These are phyloP conservation scores for Ceratobasidium sp. DNA, from an alignment of 1,284 basidiomycete species.

Conservation along the genomic window DNA sequence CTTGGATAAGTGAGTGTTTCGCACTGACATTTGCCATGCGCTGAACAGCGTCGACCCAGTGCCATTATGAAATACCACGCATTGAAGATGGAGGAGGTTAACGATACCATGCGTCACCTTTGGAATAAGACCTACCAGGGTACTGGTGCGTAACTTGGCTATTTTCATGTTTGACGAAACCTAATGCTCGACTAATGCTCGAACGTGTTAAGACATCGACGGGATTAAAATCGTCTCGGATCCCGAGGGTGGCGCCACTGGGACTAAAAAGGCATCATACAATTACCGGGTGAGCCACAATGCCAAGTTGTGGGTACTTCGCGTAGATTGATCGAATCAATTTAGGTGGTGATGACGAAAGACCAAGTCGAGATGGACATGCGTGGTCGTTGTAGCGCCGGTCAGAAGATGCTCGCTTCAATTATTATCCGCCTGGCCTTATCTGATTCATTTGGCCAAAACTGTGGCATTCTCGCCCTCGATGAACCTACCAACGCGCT, in stretches of 20 bases:
- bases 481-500: constrained; percentile 99
- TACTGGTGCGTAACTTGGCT: constrained; percentile 64
- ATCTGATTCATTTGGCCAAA: constrained; percentile 95
- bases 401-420: constrained; percentile 98
- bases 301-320: constrained; percentile 11
- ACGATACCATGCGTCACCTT: constrained; percentile 91
- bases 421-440: constrained; percentile 98
- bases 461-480: constrained; percentile 95
- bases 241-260: constrained; percentile 72
- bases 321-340: constrained; percentile 32
- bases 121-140: constrained; percentile 99
- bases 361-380: constrained; percentile 99
- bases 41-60: constrained; percentile 54
- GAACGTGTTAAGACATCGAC: constrained; percentile 78
- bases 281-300: constrained; percentile 83
- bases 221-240: constrained; percentile 95
- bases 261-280: constrained; percentile 84
- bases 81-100: constrained; percentile 99
- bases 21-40: background rate
- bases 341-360: constrained; percentile 95
- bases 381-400: constrained; percentile 97
- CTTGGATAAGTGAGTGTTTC: constrained; percentile 77
- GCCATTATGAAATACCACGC: constrained; percentile 98
- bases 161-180: background rate
- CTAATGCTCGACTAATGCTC: constrained; percentile 3